Percentiles rank a stretch among this genome's conserved stretches.
Conservation (phyloP, 2,329 filamentous ascomycete species). For the Camillea tinctor region DNA sequence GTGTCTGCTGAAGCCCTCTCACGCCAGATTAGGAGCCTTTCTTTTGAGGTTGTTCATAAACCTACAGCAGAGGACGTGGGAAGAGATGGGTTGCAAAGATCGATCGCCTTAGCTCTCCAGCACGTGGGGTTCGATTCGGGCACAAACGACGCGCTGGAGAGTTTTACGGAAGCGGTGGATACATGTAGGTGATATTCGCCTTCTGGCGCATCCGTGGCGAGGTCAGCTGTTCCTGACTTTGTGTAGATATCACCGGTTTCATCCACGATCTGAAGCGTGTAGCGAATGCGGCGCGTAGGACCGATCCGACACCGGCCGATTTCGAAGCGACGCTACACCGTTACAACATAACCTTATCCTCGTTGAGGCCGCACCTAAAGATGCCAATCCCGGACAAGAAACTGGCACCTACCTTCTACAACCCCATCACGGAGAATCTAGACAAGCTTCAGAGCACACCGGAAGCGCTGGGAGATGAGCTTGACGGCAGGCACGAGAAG, state of each 20-base stretch:
- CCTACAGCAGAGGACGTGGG: constrained; percentile 34
- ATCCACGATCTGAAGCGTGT: constrained; percentile 47
- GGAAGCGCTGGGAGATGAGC: constrained; percentile 50
- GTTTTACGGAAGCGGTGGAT: constrained; percentile 55
- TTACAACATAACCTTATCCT: constrained; percentile 51
- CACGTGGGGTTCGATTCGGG: constrained; percentile 59
- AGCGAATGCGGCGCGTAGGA: constrained; percentile 49
- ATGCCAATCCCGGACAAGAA: constrained; percentile 46
- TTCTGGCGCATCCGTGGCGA: not conserved
- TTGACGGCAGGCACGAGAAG: constrained; percentile 60
- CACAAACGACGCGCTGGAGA: constrained; percentile 56
- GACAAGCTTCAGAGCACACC: constrained; percentile 40
- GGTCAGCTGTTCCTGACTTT: constrained; percentile 24
- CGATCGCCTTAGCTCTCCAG: constrained; percentile 54
- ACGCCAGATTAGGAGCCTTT: not conserved
- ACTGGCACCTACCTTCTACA: constrained; percentile 39
- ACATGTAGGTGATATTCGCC: constrained; percentile 46
- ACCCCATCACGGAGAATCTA: constrained; percentile 38
- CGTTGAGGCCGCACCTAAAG: constrained; percentile 55
- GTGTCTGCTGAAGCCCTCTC: not conserved
- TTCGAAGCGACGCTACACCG: constrained; percentile 53
- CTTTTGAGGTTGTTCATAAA: constrained; percentile 15
- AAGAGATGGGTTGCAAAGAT: constrained; percentile 49
- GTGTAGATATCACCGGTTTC: constrained; percentile 48
- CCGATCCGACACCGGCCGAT: constrained; percentile 54